A percentile compares a stretch with the other conserved stretches of the same genome.
These are phyloP conservation scores for Macrolepiota dolichaula DNA, from an alignment of 768 basidiomycete species.

Conservation along the genomic window DNA sequence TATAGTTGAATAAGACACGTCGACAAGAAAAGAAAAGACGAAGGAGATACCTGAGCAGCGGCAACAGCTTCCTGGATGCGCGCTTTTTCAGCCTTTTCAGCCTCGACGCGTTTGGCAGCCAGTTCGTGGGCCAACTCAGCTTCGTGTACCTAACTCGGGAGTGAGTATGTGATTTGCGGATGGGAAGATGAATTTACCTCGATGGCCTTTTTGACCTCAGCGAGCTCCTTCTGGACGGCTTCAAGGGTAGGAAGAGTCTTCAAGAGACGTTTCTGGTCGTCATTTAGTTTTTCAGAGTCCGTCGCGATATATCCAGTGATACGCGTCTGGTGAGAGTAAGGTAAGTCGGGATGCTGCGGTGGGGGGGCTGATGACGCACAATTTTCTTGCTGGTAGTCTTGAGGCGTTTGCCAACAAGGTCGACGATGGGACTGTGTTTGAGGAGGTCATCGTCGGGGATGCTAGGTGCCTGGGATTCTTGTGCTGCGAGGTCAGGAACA, in stretches of 20 bases:
- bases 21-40: neutral
- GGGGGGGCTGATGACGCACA: conserved; percentile 37
- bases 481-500: conserved; percentile 42
- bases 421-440: conserved; percentile 69
- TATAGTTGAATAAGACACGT: neutral
- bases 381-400: conserved; percentile 83
- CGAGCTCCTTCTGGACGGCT: conserved; percentile 76
- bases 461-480: conserved; percentile 36
- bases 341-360: conserved; percentile 12
- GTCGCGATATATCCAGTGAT: conserved; percentile 68
- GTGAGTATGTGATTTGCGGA: conserved; percentile 7
- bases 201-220: conserved; percentile 78
- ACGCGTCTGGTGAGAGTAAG: conserved; percentile 49
- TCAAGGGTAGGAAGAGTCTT: conserved; percentile 75
- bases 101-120: conserved; percentile 50
- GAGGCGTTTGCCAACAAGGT: conserved; percentile 76
- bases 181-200: conserved; percentile 50
- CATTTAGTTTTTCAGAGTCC: conserved; percentile 72
- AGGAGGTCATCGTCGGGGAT: conserved; percentile 43
- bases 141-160: conserved; percentile 53
- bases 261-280: conserved; percentile 78
- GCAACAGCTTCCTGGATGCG: conserved; percentile 55
- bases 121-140: conserved; percentile 57
- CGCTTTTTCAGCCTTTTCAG: conserved; percentile 52
- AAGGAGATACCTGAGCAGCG: conserved; percentile 50